These are phyloP conservation scores for Boletellus deceptivus DNA, from an alignment of 1,284 basidiomycete genomes.

Conservation along the genomic window DNA sequence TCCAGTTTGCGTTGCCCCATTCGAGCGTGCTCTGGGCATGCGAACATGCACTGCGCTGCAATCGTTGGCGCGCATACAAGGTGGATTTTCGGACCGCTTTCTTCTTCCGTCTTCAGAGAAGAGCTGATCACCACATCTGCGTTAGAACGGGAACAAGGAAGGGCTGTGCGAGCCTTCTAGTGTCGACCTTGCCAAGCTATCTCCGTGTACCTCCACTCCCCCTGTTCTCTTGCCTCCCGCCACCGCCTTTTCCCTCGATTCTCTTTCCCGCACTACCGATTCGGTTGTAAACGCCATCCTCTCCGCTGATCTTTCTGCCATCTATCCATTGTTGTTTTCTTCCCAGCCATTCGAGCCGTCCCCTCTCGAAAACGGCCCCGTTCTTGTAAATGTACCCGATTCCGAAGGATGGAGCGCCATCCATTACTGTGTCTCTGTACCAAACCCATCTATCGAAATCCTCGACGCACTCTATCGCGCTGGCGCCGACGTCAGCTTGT, in stretches of 20 bases:
- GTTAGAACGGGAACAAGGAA: constrained; percentile 33
- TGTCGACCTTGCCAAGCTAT: constrained; percentile 24
- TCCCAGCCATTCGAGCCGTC: constrained; percentile 40
- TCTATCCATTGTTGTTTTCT: constrained; percentile 58
- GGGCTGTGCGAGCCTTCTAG: constrained; percentile 26
- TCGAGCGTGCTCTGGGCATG: constrained; percentile 64
- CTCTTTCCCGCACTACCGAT: constrained; percentile 41
- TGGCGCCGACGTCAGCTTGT: constrained; percentile 68
- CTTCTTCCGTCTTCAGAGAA: too few relatives aligned
- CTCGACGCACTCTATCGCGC: constrained; percentile 69
- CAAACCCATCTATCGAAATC: constrained; percentile 54
- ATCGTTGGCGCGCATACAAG: constrained; percentile 54
- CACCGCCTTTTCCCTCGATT: constrained; percentile 37
- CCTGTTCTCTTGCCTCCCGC: constrained; percentile 10
- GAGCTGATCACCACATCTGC: background rate
- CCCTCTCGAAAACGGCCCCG: constrained; percentile 42
- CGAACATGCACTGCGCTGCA: constrained; percentile 59
- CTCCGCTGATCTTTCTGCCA: constrained; percentile 45
- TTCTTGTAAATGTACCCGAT: constrained; percentile 63
- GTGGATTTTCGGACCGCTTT: constrained; percentile 35
- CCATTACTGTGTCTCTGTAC: constrained; percentile 61
- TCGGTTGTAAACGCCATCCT: constrained; percentile 53
- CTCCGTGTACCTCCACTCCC: constrained; percentile 22
- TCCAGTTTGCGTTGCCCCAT: constrained; percentile 64
- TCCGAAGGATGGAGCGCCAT: constrained; percentile 65